These are phyloP conservation scores for Sphagnurus paluster DNA, from an alignment of 1,284 basidiomycete genomes.

Conservation along the genomic window DNA sequence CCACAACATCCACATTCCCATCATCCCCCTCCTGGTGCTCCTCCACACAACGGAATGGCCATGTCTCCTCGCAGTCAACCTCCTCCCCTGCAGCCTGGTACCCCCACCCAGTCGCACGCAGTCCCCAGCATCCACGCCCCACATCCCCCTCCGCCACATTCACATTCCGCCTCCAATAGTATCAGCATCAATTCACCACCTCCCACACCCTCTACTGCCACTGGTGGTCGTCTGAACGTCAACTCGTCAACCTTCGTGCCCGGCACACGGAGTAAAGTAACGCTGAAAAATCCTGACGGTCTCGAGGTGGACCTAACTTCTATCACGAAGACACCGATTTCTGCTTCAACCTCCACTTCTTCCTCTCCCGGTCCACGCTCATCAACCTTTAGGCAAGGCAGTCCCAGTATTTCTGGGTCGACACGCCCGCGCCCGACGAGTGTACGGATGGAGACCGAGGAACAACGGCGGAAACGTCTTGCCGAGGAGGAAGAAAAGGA, in stretches of 20 bases:
- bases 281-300: conserved; percentile 57
- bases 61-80: conserved; percentile 69
- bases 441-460: conserved; percentile 58
- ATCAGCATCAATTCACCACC: conserved; percentile 63
- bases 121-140: conserved; percentile 47
- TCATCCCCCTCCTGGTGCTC: conserved; percentile 38
- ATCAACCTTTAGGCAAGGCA: conserved; percentile 29
- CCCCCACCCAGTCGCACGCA: conserved; percentile 63
- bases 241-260: conserved; percentile 68
- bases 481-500: conserved; percentile 47
- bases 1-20: conserved; percentile 35
- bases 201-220: conserved; percentile 58
- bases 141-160: conserved; percentile 49
- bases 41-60: conserved; percentile 38
- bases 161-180: conserved; percentile 45
- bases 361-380: conserved; percentile 39
- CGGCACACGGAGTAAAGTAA: conserved; percentile 39
- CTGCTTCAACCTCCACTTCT: conserved; percentile 38
- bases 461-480: conserved; percentile 51
- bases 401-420: conserved; percentile 32
- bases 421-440: conserved; percentile 40
- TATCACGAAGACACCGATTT: conserved; percentile 47
- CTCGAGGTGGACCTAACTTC: conserved; percentile 57
- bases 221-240: conserved; percentile 53
- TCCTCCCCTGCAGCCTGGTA: conserved; percentile 59